A percentile compares a stretch with the other conserved stretches of the same genome.
Conservation (phyloP, 1,139 yeast genomes). For the Nakaseomyces bracarensis region DNA sequence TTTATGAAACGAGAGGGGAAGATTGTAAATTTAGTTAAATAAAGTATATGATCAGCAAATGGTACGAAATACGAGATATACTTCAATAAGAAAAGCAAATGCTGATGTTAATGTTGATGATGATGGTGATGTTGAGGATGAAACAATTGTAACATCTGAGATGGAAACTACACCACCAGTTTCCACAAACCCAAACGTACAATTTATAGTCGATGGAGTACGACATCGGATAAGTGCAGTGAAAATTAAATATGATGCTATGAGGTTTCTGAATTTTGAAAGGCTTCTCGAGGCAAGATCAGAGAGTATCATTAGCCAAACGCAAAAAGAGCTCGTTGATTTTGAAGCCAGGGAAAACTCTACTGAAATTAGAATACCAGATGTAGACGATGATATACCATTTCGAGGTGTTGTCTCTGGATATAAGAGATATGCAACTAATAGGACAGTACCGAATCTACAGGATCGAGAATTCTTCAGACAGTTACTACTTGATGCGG, state of each 20-base stretch:
- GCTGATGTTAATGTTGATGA: neutral
- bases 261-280: slow-evolving; percentile 21
- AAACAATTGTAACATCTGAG: neutral
- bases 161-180: neutral
- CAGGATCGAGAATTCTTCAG: slow-evolving; percentile 25
- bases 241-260: slow-evolving; percentile 24
- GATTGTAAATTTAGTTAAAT: too few species aligned
- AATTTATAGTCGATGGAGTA: neutral
- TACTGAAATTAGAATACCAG: slow-evolving; percentile 9
- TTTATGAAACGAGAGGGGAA: too few species aligned
- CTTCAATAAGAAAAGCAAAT: neutral
- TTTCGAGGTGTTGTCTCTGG: slow-evolving; percentile 24
- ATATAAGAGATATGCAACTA: slow-evolving; percentile 21
- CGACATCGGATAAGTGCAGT: slow-evolving; percentile 9
- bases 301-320: slow-evolving; percentile 6
- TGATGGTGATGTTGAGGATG: neutral
- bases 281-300: slow-evolving; percentile 14
- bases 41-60: too few species aligned
- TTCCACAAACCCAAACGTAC: slow-evolving; percentile 4
- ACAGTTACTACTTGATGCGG: slow-evolving; percentile 16
- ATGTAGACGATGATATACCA: slow-evolving; percentile 14
- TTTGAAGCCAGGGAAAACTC: slow-evolving; percentile 6
- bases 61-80: neutral
- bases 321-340: slow-evolving; percentile 1
- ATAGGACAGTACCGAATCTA: slow-evolving; percentile 19